Evolutionary conservation across 768 basidiomycete species (phyloP).

Genomic region (Hericium alpestre): DNA sequence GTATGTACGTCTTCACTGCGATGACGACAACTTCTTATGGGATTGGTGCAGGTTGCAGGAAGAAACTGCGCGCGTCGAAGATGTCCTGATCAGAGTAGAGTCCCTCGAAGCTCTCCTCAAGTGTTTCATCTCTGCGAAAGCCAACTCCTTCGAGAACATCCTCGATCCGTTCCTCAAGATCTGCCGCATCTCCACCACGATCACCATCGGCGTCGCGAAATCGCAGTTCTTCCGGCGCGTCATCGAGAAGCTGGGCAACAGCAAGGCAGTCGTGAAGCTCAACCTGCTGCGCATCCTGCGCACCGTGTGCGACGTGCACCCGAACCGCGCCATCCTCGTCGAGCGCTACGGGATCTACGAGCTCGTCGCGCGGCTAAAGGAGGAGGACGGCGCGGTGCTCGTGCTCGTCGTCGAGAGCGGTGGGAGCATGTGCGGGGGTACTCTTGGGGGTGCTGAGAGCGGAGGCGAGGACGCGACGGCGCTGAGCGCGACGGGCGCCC

Average conservation of each 20-base stretch:
- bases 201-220: constrained; percentile 72
- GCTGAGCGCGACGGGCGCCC: not conserved
- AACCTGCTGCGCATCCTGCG: constrained; percentile 80
- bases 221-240: constrained; percentile 82
- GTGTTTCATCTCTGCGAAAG: constrained; percentile 78
- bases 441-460: not conserved
- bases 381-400: constrained; percentile 62
- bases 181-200: constrained; percentile 60
- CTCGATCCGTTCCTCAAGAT: constrained; percentile 91
- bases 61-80: constrained; percentile 89
- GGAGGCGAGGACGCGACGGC: not conserved
- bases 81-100: constrained; percentile 60
- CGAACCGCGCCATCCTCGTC: constrained; percentile 72
- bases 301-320: constrained; percentile 82
- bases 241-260: constrained; percentile 66
- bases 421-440: constrained; percentile 1
- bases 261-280: constrained; percentile 82
- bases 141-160: constrained; percentile 84
- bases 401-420: constrained; percentile 13
- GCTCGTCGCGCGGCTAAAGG: constrained; percentile 71
- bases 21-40: not conserved
- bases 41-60: constrained; percentile 68
- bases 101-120: constrained; percentile 60
- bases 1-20: constrained; percentile 30
- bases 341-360: constrained; percentile 73